A percentile compares a stretch with the other conserved stretches of the same genome.
Evolutionary conservation across 768 basidiomycete genomes (phyloP).

Genomic region (Lentinula lateritia): DNA sequence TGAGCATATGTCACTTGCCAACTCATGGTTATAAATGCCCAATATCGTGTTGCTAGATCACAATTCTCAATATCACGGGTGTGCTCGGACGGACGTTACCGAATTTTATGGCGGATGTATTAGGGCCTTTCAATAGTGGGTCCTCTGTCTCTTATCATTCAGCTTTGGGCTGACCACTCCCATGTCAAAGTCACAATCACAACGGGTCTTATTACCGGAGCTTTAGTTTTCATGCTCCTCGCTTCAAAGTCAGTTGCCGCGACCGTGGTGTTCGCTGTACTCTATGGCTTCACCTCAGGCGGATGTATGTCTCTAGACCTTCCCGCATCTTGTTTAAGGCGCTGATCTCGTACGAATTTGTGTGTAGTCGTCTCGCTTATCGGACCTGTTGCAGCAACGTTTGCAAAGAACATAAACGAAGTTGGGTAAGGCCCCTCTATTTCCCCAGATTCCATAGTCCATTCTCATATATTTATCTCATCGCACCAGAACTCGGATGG

Average conservation of each 20-base stretch:
- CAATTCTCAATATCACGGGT: slow-evolving; percentile 2
- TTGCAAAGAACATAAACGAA: slow-evolving; percentile 6
- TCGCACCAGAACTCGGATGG: slow-evolving; percentile 3
- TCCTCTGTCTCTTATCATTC: neutral
- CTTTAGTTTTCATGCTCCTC: slow-evolving; percentile 1
- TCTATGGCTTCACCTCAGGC: slow-evolving; percentile 6
- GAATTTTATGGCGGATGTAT: slow-evolving; percentile 2
- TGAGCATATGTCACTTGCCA: neutral
- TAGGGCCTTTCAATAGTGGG: slow-evolving; percentile 5
- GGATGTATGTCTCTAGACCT: slow-evolving; percentile 1
- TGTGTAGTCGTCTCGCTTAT: slow-evolving; percentile 1
- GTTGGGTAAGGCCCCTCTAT: neutral
- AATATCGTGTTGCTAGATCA: neutral
- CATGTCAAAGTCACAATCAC: neutral
- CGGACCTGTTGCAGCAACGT: slow-evolving; percentile 5
- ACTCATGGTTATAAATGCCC: neutral
- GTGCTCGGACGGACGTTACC: slow-evolving; percentile 3
- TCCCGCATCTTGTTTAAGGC: neutral
- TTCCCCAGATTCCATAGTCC: neutral
- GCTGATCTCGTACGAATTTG: neutral
- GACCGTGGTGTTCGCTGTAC: neutral
- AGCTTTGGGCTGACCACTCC: neutral
- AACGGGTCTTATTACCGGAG: neutral
- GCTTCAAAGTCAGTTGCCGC: slow-evolving; percentile 1
- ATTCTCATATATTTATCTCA: neutral